Percentiles rank a stretch among this genome's conserved stretches.
Conservation (phyloP, 2,329 filamentous ascomycete genomes). For the Ilyonectria destructans region DNA sequence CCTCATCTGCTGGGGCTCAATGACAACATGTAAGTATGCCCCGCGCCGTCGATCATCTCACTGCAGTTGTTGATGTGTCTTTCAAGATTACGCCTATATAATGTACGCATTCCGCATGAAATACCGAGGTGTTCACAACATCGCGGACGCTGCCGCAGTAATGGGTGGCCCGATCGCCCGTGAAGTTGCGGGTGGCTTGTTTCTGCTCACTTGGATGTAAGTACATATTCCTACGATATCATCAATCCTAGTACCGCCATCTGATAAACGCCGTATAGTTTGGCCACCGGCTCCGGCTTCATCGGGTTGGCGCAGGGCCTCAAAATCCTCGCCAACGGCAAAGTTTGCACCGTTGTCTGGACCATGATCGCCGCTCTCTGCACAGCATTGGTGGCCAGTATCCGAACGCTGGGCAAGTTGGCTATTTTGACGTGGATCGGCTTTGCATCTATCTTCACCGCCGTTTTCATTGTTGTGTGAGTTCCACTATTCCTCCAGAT, state of each 20-base stretch:
- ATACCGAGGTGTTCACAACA: conserved; percentile 46
- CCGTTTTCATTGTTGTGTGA: conserved; percentile 51
- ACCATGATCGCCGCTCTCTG: conserved; percentile 45
- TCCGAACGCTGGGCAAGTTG: conserved; percentile 49
- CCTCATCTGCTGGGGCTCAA: conserved; percentile 40
- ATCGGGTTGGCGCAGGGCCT: conserved; percentile 45
- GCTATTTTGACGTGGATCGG: conserved; percentile 52
- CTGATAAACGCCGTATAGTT: conserved; percentile 17
- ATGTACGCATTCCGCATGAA: conserved; percentile 48
- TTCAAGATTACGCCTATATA: conserved; percentile 47
- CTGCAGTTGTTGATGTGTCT: not conserved
- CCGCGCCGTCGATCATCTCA: not conserved
- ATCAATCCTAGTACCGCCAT: not conserved
- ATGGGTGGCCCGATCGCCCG: conserved; percentile 44
- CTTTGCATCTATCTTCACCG: conserved; percentile 47
- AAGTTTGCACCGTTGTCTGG: conserved; percentile 44
- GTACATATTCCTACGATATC: not conserved
- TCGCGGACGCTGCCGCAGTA: conserved; percentile 45
- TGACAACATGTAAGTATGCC: conserved; percentile 44
- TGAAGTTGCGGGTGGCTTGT: conserved; percentile 42
- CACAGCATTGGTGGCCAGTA: conserved; percentile 49
- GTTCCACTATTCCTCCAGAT: not conserved
- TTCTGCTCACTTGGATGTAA: conserved; percentile 47
- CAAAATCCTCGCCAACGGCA: conserved; percentile 38
- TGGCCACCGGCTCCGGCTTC: conserved; percentile 44